Evolutionary conservation across 2,329 filamentous ascomycete genomes (phyloP).

Genomic region (Truncatella angustata): DNA sequence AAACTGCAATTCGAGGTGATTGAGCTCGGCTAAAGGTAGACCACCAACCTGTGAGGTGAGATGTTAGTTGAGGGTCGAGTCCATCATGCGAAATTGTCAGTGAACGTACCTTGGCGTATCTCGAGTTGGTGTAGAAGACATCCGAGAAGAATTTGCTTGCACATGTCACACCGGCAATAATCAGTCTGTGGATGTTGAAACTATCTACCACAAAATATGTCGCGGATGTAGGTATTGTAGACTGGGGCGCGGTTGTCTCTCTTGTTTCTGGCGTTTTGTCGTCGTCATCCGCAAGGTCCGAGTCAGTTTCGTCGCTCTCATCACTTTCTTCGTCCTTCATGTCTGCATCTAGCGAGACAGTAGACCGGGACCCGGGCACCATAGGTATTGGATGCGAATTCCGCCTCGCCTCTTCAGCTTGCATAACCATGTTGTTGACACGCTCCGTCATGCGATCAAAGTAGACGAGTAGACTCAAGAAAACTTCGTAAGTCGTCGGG

Average conservation of each 20-base stretch:
- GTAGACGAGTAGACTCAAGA: slow-evolving; percentile 90
- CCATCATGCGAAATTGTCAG: too few species aligned
- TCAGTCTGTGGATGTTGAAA: slow-evolving; percentile 95
- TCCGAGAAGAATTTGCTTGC: slow-evolving; percentile 99
- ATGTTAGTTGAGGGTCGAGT: too few species aligned
- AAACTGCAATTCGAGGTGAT: slow-evolving; percentile 95
- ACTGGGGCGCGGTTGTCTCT: slow-evolving; percentile 15
- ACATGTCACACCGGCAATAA: slow-evolving; percentile 96
- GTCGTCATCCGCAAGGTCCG: slow-evolving; percentile 49
- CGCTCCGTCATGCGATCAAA: slow-evolving; percentile 99
- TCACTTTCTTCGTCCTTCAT: slow-evolving; percentile 34
- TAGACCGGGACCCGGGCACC: slow-evolving; percentile 5
- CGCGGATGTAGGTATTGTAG: slow-evolving; percentile 31
- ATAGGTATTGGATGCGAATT: slow-evolving; percentile 10
- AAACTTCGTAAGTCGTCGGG: slow-evolving; percentile 97
- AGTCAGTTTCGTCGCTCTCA: slow-evolving; percentile 45
- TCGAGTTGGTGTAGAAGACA: slow-evolving; percentile 97
- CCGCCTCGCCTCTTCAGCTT: slow-evolving; percentile 54
- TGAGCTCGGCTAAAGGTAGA: slow-evolving; percentile 85
- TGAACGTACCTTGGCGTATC: slow-evolving; percentile 88
- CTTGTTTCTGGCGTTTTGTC: slow-evolving; percentile 29
- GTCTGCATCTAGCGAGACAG: slow-evolving; percentile 27
- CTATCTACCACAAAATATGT: slow-evolving; percentile 92
- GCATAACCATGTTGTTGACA: slow-evolving; percentile 78
- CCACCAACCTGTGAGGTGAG: slow-evolving; percentile 74